A percentile compares a stretch with the other conserved stretches of the same genome.
Conservation (phyloP, 208 protist genomes). For the Leishmania arabica region DNA sequence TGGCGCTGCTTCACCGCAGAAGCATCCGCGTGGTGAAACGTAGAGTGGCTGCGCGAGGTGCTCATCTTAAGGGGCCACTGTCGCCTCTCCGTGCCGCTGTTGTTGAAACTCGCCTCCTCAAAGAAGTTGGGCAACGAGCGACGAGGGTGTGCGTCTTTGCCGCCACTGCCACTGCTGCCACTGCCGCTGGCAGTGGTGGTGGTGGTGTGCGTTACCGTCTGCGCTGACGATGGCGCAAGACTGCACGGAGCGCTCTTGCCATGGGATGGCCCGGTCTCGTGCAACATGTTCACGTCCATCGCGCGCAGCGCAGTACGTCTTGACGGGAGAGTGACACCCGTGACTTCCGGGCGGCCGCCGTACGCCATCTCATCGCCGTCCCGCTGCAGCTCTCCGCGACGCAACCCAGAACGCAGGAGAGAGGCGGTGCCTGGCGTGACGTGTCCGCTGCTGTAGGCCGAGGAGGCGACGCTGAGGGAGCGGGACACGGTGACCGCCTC, state of each 20-base stretch:
- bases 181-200: background rate
- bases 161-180: background rate
- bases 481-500: constrained; percentile 38
- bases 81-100: constrained; percentile 6
- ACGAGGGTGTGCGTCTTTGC: background rate
- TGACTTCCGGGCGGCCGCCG: background rate
- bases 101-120: constrained; percentile 6
- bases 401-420: constrained; percentile 1
- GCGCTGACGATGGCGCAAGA: background rate
- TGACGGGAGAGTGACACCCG: background rate
- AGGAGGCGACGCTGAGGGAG: constrained; percentile 40
- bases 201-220: background rate
- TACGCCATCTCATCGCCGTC: background rate
- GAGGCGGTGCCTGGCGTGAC: background rate
- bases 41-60: constrained; percentile 16
- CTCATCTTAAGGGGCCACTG: background rate
- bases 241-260: background rate
- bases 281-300: constrained; percentile 15
- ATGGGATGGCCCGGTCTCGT: background rate
- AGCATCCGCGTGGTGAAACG: constrained; percentile 1
- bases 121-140: constrained; percentile 23
- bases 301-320: constrained; percentile 8
- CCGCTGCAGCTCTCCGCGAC: background rate
- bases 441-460: constrained; percentile 14
- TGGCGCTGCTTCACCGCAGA: background rate